Conservation (phyloP, 257 asterid species). For the Nemophila menziesii region DNA sequence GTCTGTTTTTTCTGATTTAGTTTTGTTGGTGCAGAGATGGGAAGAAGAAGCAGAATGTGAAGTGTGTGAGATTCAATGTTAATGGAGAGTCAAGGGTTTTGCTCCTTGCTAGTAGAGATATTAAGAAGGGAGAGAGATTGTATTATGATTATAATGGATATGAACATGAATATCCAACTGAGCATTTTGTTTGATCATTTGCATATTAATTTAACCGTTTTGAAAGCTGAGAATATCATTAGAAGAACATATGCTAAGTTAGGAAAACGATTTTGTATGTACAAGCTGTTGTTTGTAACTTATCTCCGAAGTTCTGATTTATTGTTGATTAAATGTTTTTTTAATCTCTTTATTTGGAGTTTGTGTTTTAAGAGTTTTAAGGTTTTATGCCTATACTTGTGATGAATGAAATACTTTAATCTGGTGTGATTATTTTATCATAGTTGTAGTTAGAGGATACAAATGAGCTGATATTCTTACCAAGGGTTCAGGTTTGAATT, state of each 20-base stretch:
- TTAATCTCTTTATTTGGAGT: too few relatives aligned
- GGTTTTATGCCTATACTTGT: neutral
- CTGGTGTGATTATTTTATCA: too few relatives aligned
- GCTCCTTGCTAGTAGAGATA: conserved; percentile 69
- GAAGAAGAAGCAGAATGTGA: conserved; percentile 79
- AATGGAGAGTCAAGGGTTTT: conserved; percentile 69
- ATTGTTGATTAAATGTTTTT: too few relatives aligned
- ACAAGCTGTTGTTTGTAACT: neutral
- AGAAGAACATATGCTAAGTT: neutral
- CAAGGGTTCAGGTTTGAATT: too few relatives aligned
- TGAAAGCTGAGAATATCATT: neutral
- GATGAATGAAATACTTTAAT: too few relatives aligned
- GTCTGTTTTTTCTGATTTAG: neutral
- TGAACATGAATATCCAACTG: conserved; percentile 83
- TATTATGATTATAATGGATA: conserved; percentile 88
- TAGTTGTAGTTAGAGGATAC: too few relatives aligned
- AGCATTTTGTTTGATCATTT: conserved; percentile 53
- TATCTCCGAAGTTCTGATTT: too few relatives aligned
- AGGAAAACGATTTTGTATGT: neutral
- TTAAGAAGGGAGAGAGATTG: conserved; percentile 67
- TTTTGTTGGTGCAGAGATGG: conserved; percentile 50
- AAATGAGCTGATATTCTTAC: too few relatives aligned
- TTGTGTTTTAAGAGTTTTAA: too few relatives aligned
- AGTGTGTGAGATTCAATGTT: conserved; percentile 67
- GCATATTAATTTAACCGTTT: neutral